These are phyloP conservation scores for Solanum arcanum DNA, from an alignment of 257 asterid genomes.

Conservation along the genomic window DNA sequence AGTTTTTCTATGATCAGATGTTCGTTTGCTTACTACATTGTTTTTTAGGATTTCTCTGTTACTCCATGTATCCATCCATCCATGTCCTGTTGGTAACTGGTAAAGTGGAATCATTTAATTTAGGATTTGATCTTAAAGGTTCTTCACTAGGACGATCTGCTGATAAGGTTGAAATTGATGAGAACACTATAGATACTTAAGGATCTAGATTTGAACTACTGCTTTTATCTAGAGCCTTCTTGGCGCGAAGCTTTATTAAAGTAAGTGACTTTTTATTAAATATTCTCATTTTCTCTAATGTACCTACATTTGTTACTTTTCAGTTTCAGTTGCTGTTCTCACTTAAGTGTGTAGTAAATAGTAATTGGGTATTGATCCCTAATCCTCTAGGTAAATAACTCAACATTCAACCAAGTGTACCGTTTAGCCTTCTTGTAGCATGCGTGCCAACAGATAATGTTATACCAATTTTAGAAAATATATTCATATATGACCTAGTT, in stretches of 20 bases:
- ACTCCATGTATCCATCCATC: too few species aligned
- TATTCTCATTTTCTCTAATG: not conserved
- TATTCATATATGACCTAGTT: not conserved
- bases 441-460: not conserved
- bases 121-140: conserved; percentile 47
- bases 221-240: conserved; percentile 87
- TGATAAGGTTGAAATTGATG: conserved; percentile 83
- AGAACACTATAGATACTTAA: conserved; percentile 66
- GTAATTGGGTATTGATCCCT: not conserved
- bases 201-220: conserved; percentile 91
- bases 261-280: conserved; percentile 30
- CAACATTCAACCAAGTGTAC: not conserved
- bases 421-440: not conserved
- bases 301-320: not conserved
- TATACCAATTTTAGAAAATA: not conserved
- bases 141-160: conserved; percentile 97
- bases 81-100: too few species aligned
- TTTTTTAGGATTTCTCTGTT: too few species aligned
- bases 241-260: conserved; percentile 64
- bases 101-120: too few species aligned
- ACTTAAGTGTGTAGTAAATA: not conserved
- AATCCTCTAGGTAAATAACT: not conserved
- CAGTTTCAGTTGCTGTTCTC: not conserved
- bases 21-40: too few species aligned
- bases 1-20: too few species aligned